A percentile compares a stretch with the other conserved stretches of the same genome.
These are phyloP conservation scores for Nepenthes mirabilis DNA, from an alignment of 148 eudicot genomes.

Conservation along the genomic window DNA sequence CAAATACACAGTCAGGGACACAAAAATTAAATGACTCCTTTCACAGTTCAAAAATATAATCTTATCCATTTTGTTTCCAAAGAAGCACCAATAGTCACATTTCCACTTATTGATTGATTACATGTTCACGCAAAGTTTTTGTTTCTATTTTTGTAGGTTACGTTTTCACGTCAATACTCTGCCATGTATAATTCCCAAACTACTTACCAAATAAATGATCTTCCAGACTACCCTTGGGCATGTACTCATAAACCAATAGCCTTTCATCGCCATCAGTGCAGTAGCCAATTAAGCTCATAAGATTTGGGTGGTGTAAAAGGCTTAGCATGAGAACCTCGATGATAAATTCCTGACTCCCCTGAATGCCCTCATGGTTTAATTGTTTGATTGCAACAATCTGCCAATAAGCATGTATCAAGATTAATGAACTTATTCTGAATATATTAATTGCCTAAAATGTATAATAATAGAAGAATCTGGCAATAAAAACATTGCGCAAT, in stretches of 20 bases:
- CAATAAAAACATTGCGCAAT: no score
- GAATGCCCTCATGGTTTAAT: conserved; percentile 31
- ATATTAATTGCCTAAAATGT: conserved; percentile 1
- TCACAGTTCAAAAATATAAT: no score
- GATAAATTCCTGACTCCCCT: conserved; percentile 40
- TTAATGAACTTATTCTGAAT: conserved; percentile 2
- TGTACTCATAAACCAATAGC: conserved; percentile 35
- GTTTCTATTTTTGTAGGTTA: neutral
- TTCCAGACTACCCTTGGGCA: conserved; percentile 44
- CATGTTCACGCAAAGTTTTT: no score
- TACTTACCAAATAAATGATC: conserved; percentile 34
- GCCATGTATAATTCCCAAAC: conserved; percentile 1
- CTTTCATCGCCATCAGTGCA: conserved; percentile 40
- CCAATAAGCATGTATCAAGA: conserved; percentile 6
- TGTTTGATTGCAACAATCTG: conserved; percentile 39
- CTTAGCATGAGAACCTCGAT: conserved; percentile 45
- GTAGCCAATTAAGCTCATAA: conserved; percentile 36
- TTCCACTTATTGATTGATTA: no score
- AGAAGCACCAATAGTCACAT: no score
- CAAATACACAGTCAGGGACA: no score
- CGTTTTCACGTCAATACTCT: neutral
- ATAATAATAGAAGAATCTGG: neutral
- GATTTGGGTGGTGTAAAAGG: conserved; percentile 35
- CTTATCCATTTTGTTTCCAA: no score
- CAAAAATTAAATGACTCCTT: no score